Percentiles rank a stretch among this genome's conserved stretches.
phyloP scores from a whole-genome alignment of 495 filamentous ascomycete species.

The Apodospora peruviana region DNA sequence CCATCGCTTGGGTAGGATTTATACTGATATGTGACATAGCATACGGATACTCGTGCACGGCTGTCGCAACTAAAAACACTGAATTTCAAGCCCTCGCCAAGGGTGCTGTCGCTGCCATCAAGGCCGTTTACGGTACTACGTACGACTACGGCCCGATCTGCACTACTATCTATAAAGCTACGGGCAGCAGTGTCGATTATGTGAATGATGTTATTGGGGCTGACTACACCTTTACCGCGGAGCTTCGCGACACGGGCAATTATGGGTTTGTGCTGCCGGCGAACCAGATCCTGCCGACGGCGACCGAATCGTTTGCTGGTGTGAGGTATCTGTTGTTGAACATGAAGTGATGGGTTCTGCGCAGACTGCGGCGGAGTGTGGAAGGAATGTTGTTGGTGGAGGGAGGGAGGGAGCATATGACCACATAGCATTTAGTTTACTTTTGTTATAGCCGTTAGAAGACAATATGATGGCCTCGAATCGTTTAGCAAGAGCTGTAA shows the following conservation, averaged over 20 bases:
- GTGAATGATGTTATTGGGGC: constrained; percentile 45
- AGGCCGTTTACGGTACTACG: constrained; percentile 41
- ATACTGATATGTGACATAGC: constrained; percentile 14
- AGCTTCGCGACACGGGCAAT: constrained; percentile 40
- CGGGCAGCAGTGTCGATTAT: constrained; percentile 52
- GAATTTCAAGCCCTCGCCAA: constrained; percentile 37
- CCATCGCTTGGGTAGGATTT: too few relatives aligned
- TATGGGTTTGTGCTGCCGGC: constrained; percentile 54
- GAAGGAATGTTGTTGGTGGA: too few relatives aligned
- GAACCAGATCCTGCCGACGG: constrained; percentile 47
- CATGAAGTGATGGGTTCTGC: constrained; percentile 26
- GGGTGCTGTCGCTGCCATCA: constrained; percentile 40
- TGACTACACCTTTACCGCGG: constrained; percentile 51
- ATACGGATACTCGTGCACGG: constrained; percentile 34
- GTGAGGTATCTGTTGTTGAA: constrained; percentile 45
- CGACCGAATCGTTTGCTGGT: constrained; percentile 49
- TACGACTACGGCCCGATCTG: constrained; percentile 52
- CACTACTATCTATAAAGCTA: constrained; percentile 53
- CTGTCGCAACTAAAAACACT: constrained; percentile 36
- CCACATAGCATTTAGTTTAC: too few relatives aligned
- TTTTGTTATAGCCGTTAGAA: too few relatives aligned
- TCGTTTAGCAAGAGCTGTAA: too few relatives aligned
- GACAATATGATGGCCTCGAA: too few relatives aligned
- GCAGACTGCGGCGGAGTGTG: too few relatives aligned
- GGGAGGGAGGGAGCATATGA: too few relatives aligned